Conservation (phyloP, 73 alveolate genomes). For the Blepharisma japonicum region DNA sequence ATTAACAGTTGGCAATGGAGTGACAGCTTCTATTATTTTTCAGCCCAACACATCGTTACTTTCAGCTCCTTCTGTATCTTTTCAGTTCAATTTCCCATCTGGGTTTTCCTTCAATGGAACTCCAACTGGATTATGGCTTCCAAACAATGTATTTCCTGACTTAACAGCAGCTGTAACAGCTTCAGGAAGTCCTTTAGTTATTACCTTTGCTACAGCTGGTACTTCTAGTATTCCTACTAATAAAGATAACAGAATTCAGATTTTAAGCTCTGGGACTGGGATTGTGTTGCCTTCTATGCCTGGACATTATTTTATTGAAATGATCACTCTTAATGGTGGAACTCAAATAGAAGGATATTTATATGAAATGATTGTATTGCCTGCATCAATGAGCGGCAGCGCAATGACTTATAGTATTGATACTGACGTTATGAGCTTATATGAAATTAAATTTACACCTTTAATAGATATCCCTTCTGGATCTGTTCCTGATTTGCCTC, state of each 20-base stretch:
- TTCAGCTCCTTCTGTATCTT: not conserved
- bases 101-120: constrained; percentile 24
- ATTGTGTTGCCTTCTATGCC: constrained; percentile 20
- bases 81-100: not conserved
- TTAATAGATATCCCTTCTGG: not conserved
- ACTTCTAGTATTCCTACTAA: not conserved
- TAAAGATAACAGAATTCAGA: not conserved
- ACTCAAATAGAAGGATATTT: not conserved
- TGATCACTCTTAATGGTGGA: not conserved
- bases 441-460: constrained; percentile 20
- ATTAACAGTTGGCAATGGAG: not conserved
- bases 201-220: not conserved
- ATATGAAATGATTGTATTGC: not conserved
- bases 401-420: not conserved
- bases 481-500: constrained; percentile 11
- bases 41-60: not conserved
- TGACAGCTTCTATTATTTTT: not conserved
- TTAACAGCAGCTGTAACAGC: not conserved
- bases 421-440: not conserved
- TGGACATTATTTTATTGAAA: constrained; percentile 22
- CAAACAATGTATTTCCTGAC: constrained; percentile 16
- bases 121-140: not conserved
- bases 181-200: not conserved
- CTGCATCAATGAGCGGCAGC: not conserved
- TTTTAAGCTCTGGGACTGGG: not conserved